Evolutionary conservation across 352 stramenopile species (phyloP).

Genomic region (Phytophthora europaea): DNA sequence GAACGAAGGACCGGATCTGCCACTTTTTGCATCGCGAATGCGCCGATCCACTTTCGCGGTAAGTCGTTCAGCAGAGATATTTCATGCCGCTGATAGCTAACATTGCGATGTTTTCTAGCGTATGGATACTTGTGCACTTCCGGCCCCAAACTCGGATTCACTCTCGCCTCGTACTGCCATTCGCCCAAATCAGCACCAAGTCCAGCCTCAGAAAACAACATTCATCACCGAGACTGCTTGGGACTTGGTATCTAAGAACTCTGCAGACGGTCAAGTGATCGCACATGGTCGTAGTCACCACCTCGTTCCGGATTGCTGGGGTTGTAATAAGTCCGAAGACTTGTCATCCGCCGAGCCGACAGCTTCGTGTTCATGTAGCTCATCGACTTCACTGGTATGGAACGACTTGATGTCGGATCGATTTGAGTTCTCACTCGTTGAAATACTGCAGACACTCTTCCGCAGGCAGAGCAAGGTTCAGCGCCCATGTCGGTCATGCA

Average conservation of each 20-base stretch:
- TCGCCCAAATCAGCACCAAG: slow-evolving; percentile 9
- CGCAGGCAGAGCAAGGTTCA: slow-evolving; percentile 34
- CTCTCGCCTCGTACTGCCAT: background rate
- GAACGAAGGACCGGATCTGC: slow-evolving; percentile 37
- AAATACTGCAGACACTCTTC: slow-evolving; percentile 30
- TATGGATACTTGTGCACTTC: slow-evolving; percentile 28
- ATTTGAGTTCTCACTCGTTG: background rate
- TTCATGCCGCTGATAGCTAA: background rate
- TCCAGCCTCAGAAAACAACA: slow-evolving; percentile 6
- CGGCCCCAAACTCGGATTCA: background rate
- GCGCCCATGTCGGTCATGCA: slow-evolving; percentile 31
- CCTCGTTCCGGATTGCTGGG: background rate
- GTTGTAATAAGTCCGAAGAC: slow-evolving; percentile 14
- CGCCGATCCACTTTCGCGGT: slow-evolving; percentile 43
- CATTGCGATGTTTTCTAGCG: slow-evolving; percentile 14
- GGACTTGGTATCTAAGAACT: slow-evolving; percentile 4
- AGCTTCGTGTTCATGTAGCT: slow-evolving; percentile 29
- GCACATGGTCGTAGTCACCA: background rate
- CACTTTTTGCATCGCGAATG: slow-evolving; percentile 39
- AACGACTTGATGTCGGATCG: background rate
- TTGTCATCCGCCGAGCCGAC: slow-evolving; percentile 13
- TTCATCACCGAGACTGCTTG: slow-evolving; percentile 34
- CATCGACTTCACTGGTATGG: slow-evolving; percentile 33
- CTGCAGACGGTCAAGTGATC: background rate
- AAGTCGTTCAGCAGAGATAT: slow-evolving; percentile 10